Evolutionary conservation across 768 basidiomycete species (phyloP).

Genomic region (Punctularia strigosozonata): DNA sequence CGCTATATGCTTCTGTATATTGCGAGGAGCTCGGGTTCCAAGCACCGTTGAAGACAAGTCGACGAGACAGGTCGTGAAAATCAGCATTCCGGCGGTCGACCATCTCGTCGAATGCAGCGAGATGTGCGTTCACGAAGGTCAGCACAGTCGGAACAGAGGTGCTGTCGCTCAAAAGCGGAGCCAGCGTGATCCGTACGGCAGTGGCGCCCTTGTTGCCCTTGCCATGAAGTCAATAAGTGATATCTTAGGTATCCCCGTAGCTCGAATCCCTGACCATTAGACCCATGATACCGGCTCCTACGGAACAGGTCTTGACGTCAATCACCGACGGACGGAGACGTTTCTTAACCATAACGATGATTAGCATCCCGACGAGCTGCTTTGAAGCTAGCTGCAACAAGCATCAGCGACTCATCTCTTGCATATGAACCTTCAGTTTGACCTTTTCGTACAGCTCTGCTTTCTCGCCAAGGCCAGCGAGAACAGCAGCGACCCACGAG

Average conservation of each 20-base stretch:
- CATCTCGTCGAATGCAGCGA: slow-evolving; percentile 79
- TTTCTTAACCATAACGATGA: slow-evolving; percentile 56
- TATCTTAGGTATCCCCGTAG: too few species aligned
- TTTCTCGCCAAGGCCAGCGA: slow-evolving; percentile 63
- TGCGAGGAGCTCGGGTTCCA: too few species aligned
- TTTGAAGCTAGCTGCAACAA: slow-evolving; percentile 47
- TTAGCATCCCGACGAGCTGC: slow-evolving; percentile 78
- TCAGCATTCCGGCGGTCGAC: slow-evolving; percentile 62
- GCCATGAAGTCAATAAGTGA: slow-evolving; percentile 1
- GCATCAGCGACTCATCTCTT: neutral
- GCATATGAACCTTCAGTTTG: neutral
- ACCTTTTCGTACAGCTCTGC: slow-evolving; percentile 59
- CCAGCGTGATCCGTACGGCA: slow-evolving; percentile 50
- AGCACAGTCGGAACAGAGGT: slow-evolving; percentile 28
- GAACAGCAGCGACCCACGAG: slow-evolving; percentile 54
- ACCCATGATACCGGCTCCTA: slow-evolving; percentile 70
- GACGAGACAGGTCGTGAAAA: slow-evolving; percentile 55
- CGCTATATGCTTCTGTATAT: too few species aligned
- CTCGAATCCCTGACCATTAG: slow-evolving; percentile 52
- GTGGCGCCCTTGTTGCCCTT: slow-evolving; percentile 82
- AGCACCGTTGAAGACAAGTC: slow-evolving; percentile 19
- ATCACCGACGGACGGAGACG: slow-evolving; percentile 35
- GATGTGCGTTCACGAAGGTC: slow-evolving; percentile 73
- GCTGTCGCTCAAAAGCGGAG: slow-evolving; percentile 22
- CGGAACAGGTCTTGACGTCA: slow-evolving; percentile 36